Evolutionary conservation across 306 rosid genomes (phyloP).

Genomic region (Neltuma alba): DNA sequence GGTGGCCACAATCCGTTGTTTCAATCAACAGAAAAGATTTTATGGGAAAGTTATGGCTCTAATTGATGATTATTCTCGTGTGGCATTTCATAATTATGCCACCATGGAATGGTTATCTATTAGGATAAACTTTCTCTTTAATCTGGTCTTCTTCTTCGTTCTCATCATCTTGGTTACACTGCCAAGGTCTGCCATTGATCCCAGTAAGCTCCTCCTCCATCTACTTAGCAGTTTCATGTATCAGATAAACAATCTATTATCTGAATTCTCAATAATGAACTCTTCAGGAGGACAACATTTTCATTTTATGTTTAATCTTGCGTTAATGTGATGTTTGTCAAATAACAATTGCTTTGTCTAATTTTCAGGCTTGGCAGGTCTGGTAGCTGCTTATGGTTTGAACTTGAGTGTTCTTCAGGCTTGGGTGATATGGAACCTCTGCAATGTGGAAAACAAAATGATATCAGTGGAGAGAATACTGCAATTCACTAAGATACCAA

Average conservation of each 20-base stretch:
- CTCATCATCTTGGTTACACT: conserved; percentile 68
- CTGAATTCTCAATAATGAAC: background rate
- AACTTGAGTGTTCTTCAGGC: conserved; percentile 82
- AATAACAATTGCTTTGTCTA: conserved; percentile 20
- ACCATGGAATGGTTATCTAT: conserved; percentile 89
- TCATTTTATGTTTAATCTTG: background rate
- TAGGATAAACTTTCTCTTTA: conserved; percentile 79
- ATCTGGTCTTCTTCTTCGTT: conserved; percentile 64
- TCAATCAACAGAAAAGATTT: conserved; percentile 68
- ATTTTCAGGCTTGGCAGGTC: conserved; percentile 79
- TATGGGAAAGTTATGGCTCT: conserved; percentile 47
- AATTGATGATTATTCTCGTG: conserved; percentile 69
- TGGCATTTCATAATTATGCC: conserved; percentile 76
- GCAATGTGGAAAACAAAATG: conserved; percentile 94
- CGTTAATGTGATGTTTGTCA: background rate
- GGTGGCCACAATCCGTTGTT: conserved; percentile 70
- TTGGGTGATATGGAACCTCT: conserved; percentile 91
- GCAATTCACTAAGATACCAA: conserved; percentile 64
- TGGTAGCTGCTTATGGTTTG: conserved; percentile 81
- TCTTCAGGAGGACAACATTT: background rate
- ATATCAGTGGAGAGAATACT: conserved; percentile 87
- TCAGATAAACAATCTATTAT: conserved; percentile 4
- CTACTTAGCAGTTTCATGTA: conserved; percentile 17
- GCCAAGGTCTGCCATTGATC: conserved; percentile 72
- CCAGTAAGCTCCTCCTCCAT: conserved; percentile 56